phyloP scores from a whole-genome alignment of 2,329 filamentous ascomycete species.

The Aureobasidium uvarum region DNA sequence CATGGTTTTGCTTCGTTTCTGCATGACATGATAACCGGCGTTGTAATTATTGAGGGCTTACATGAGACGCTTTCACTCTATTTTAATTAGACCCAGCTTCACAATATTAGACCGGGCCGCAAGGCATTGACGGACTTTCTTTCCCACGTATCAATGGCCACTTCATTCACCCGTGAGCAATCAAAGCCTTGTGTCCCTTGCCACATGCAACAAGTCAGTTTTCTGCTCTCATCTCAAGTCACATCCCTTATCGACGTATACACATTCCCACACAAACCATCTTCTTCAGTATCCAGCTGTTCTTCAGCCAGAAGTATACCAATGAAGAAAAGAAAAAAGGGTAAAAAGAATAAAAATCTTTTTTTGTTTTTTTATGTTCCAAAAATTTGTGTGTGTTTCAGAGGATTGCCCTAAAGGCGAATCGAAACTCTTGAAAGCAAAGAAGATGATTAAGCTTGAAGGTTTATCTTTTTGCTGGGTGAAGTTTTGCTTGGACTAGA shows the following conservation, averaged over 20 bases:
- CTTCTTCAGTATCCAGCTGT: too few relatives aligned
- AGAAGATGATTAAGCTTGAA: background rate
- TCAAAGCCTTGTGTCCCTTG: too few relatives aligned
- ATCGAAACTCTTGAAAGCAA: too few relatives aligned
- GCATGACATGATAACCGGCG: constrained; percentile 1
- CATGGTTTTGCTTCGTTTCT: background rate
- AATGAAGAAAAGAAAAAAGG: too few relatives aligned
- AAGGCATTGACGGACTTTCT: background rate
- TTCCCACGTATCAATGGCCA: too few relatives aligned
- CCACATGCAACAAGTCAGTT: too few relatives aligned
- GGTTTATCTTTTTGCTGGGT: background rate
- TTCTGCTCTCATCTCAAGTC: too few relatives aligned
- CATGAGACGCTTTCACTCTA: background rate
- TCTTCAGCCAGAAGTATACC: too few relatives aligned
- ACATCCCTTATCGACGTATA: too few relatives aligned
- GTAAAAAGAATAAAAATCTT: too few relatives aligned
- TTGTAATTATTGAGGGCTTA: background rate
- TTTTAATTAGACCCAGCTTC: constrained; percentile 13
- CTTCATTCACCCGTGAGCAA: too few relatives aligned
- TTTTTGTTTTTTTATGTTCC: background rate
- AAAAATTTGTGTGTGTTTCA: background rate
- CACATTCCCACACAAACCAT: too few relatives aligned
- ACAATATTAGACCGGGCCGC: background rate
- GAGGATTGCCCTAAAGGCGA: background rate
- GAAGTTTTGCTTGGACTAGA: background rate